These are phyloP conservation scores for Irpex sp. DNA, from an alignment of 1,284 basidiomycete species.

Conservation along the genomic window DNA sequence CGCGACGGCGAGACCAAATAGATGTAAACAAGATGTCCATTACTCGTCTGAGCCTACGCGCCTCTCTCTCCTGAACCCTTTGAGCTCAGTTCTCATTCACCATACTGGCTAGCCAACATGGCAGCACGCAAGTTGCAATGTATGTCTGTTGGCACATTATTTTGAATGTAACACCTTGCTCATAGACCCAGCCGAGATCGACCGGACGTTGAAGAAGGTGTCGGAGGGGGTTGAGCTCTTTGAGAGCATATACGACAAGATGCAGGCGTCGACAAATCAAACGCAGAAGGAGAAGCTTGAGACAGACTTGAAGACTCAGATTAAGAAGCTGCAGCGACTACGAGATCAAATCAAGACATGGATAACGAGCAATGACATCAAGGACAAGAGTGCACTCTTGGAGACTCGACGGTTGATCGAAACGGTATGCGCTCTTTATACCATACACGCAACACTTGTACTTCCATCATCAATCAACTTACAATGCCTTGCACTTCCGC, in stretches of 20 bases:
- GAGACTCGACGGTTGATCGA: constrained; percentile 97
- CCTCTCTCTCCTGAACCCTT: neutral
- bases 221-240: constrained; percentile 92
- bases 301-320: constrained; percentile 94
- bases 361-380: constrained; percentile 98
- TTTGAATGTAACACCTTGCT: neutral
- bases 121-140: constrained; percentile 82
- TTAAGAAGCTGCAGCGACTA: constrained; percentile 97
- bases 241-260: constrained; percentile 95
- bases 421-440: constrained; percentile 65
- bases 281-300: constrained; percentile 98
- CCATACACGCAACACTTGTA: constrained; percentile 2
- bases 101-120: constrained; percentile 42
- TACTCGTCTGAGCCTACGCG: neutral
- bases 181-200: constrained; percentile 78
- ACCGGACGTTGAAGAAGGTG: constrained; percentile 95
- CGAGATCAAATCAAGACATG: constrained; percentile 99
- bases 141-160: constrained; percentile 31
- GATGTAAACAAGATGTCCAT: neutral
- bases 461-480: neutral
- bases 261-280: constrained; percentile 89
- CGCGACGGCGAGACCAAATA: neutral
- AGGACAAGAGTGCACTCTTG: constrained; percentile 93
- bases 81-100: neutral
- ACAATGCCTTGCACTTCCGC: constrained; percentile 8